phyloP scores from a whole-genome alignment of 306 rosid genomes.

The Astragalus glycyphyllos region DNA sequence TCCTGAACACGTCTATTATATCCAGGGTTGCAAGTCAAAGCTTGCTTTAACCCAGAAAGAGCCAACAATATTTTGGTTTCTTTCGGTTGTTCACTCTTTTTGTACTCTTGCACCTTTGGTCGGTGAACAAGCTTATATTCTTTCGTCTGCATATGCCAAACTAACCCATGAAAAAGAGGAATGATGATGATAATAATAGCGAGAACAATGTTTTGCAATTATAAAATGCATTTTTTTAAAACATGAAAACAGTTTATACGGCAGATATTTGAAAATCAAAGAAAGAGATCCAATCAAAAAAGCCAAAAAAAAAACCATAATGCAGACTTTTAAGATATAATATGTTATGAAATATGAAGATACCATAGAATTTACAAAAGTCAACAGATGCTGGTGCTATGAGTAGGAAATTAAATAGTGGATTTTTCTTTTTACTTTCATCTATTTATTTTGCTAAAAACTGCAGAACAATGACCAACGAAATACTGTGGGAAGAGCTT shows the following conservation, averaged over 20 bases:
- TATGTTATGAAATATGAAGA: slow-evolving; percentile 19
- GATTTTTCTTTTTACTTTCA: background rate
- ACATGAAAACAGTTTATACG: slow-evolving; percentile 10
- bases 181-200: slow-evolving; percentile 10
- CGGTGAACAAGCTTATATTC: slow-evolving; percentile 66
- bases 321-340: slow-evolving; percentile 8
- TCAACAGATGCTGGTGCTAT: background rate
- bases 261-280: slow-evolving; percentile 23
- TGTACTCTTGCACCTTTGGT: slow-evolving; percentile 51
- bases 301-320: slow-evolving; percentile 14
- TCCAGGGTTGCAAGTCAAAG: slow-evolving; percentile 81
- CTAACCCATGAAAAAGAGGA: slow-evolving; percentile 42
- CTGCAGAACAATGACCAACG: background rate
- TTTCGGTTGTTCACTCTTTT: slow-evolving; percentile 46
- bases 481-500: background rate
- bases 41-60: slow-evolving; percentile 89
- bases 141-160: slow-evolving; percentile 71
- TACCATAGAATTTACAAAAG: background rate
- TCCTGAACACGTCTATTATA: slow-evolving; percentile 87
- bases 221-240: slow-evolving; percentile 25
- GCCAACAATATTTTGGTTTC: slow-evolving; percentile 79
- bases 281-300: slow-evolving; percentile 10
- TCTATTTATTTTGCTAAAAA: background rate
- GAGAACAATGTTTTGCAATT: slow-evolving; percentile 3
- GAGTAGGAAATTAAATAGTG: slow-evolving; percentile 1